Percentiles rank a stretch among this genome's conserved stretches.
Conservation (phyloP, 805 yeast species). For the Candida sonorensis region DNA sequence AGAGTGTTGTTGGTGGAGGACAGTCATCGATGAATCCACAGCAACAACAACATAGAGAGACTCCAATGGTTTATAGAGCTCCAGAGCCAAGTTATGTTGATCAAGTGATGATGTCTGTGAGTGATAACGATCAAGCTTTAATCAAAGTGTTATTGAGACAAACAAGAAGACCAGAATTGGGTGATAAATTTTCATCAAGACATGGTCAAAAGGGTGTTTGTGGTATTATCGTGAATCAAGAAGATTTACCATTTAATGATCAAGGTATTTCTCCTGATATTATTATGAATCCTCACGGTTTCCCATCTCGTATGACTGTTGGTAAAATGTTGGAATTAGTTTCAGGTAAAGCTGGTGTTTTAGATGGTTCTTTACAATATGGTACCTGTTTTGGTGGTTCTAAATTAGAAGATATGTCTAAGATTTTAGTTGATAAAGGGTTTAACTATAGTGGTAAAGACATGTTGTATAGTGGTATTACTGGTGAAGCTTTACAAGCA, state of each 20-base stretch:
- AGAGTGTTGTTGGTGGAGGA: slow-evolving; percentile 45
- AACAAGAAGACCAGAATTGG: slow-evolving; percentile 94
- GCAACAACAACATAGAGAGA: slow-evolving; percentile 73
- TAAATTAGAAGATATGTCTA: slow-evolving; percentile 91
- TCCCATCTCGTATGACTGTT: slow-evolving; percentile 99
- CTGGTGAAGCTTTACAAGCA: slow-evolving; percentile 96
- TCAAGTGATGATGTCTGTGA: slow-evolving; percentile 94
- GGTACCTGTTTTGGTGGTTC: slow-evolving; percentile 99
- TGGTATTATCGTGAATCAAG: slow-evolving; percentile 96
- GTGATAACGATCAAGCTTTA: slow-evolving; percentile 91
- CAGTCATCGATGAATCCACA: slow-evolving; percentile 18
- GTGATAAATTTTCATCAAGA: slow-evolving; percentile 95
- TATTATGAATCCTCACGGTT: slow-evolving; percentile 98
- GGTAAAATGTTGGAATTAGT: slow-evolving; percentile 97
- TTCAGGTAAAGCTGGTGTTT: slow-evolving; percentile 96
- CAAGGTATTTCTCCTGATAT: slow-evolving; percentile 91
- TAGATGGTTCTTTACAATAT: slow-evolving; percentile 84
- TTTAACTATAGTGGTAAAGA: slow-evolving; percentile 95
- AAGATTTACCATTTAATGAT: slow-evolving; percentile 93
- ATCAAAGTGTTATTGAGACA: slow-evolving; percentile 90
- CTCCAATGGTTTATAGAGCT: slow-evolving; percentile 86
- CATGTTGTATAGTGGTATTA: slow-evolving; percentile 94
- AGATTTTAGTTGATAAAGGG: slow-evolving; percentile 83
- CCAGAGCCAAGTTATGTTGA: slow-evolving; percentile 96
- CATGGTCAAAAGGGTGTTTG: slow-evolving; percentile 99